Evolutionary conservation across 2,329 filamentous ascomycete species (phyloP), one percentile per base, ranked within the genome.

Genomic region (Paracoccidioides lutzii): DNA sequence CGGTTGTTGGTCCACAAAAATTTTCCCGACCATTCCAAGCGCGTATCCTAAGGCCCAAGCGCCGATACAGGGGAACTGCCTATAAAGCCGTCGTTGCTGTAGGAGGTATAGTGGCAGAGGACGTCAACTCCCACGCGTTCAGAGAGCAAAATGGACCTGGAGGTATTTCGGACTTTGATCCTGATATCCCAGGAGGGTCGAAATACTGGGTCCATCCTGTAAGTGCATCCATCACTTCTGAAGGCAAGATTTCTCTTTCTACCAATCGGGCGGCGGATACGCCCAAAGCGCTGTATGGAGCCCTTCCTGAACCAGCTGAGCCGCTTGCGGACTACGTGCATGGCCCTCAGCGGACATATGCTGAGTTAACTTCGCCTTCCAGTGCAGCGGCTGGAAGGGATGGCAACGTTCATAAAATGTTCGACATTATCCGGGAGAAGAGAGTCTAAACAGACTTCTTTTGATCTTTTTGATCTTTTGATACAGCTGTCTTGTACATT

Each of bases 1-100:
- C 81, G 2, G 65, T 77, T 35, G 78, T 78, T 61, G 83, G 83
- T 3, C 82, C 83, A 8, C 81, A 83, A 62, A 68, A 68, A 2
- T 63, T 70, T 33, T 72, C 72, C 30, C 64, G 75, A 4, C 81
- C 81, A 0, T 73, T 84, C 3, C 67, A 78, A 58, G 79, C 81
- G 4, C 80, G 83, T 59, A 75, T 84, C 22, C 65, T 86, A 55
- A 70, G 75, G 52, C 74, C 77, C 4, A 75, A 71, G 65, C 65
- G 64, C 49, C 64, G 66, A 41, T 65, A 65, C 45, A 67, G 66
- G 56, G 69, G 68, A 55, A 64, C 59, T 37, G 58, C 58, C 43
- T 62, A 62, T 9, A 69, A 65, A 57, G 69, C 69, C 28, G 63
- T 70, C 52, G 64, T 69, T 14, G 71, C 71, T 67, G 65, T 74